Evolutionary conservation across 768 basidiomycete genomes (phyloP), one percentile per base, ranked within the genome.

Genomic region (Pulveroboletus sp.): DNA sequence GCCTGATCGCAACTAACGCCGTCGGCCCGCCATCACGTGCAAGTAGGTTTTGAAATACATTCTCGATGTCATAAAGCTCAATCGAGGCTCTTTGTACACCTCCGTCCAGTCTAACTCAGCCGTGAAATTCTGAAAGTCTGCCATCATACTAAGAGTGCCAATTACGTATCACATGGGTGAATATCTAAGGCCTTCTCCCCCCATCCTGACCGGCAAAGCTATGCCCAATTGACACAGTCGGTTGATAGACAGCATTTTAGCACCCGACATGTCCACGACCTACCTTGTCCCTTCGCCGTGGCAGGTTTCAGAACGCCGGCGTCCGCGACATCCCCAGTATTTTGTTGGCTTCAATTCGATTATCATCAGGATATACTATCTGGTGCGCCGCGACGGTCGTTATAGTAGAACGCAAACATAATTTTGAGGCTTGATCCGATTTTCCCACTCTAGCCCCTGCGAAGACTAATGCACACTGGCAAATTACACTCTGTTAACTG

Each of bases 361-460:
- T n/a, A n/a, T n/a, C n/a, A n/a, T n/a, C n/a, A n/a, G n/a, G n/a
- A n/a, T n/a, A n/a, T n/a, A n/a, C n/a, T n/a, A n/a, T 16, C 39
- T 17, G 8, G 17, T 45, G 8, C 23, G 9, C 20, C 29, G 39
- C 22, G n/a, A 43, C 38, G 13, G 23, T 38, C 12, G 24, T 23
- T 47, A 24, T 29, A 30, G 36, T 13, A 40, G 35, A 37, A 38
- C 39, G 27, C 34, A 24, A n/a, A n/a, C n/a, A n/a, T n/a, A n/a
- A n/a, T n/a, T n/a, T n/a, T n/a, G n/a, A n/a, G n/a, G n/a, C n/a
- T n/a, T n/a, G n/a, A n/a, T n/a, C n/a, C n/a, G n/a, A n/a, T n/a
- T n/a, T 12, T 42, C 34, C 50, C 56, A 19, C 56, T 42, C 32
- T 46, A 46, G 29, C 47, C 19, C 47, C 57, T 45, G 45, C 22